These are phyloP conservation scores for Ailanthus altissimus DNA, from an alignment of 345 rosid genomes.

Conservation along the genomic window DNA sequence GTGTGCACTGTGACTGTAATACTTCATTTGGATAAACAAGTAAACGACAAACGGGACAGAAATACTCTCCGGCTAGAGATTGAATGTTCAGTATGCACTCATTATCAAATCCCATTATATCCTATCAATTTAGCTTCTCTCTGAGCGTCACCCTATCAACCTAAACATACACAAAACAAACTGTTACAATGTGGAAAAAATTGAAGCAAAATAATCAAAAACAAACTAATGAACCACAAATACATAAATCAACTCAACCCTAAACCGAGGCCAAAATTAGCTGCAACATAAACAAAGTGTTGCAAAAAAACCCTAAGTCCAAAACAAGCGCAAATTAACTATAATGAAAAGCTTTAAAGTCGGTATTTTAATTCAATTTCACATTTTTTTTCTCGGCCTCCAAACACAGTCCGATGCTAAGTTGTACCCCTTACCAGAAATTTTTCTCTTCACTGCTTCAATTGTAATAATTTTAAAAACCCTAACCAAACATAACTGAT, in stretches of 20 bases:
- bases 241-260: not conserved
- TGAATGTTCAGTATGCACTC: slow-evolving; percentile 73
- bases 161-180: slow-evolving; percentile 2
- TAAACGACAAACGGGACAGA: slow-evolving; percentile 76
- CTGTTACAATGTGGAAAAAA: not conserved
- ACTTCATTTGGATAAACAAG: slow-evolving; percentile 86
- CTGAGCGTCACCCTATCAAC: slow-evolving; percentile 13
- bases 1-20: slow-evolving; percentile 79
- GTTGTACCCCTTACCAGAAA: not conserved
- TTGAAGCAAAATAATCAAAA: not conserved
- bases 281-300: no score
- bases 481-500: slow-evolving; percentile 1
- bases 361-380: not conserved
- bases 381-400: not conserved
- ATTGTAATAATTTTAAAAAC: not conserved
- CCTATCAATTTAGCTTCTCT: slow-evolving; percentile 11
- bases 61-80: slow-evolving; percentile 70
- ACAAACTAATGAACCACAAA: no score
- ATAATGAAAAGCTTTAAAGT: not conserved
- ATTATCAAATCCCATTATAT: slow-evolving; percentile 72
- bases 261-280: no score
- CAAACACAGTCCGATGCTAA: not conserved
- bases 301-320: not conserved
- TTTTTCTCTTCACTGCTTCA: not conserved
- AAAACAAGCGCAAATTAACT: not conserved